Percentiles rank a stretch among this genome's conserved stretches.
phyloP scores from a whole-genome alignment of 805 yeast species.

The Candida oleophila region DNA sequence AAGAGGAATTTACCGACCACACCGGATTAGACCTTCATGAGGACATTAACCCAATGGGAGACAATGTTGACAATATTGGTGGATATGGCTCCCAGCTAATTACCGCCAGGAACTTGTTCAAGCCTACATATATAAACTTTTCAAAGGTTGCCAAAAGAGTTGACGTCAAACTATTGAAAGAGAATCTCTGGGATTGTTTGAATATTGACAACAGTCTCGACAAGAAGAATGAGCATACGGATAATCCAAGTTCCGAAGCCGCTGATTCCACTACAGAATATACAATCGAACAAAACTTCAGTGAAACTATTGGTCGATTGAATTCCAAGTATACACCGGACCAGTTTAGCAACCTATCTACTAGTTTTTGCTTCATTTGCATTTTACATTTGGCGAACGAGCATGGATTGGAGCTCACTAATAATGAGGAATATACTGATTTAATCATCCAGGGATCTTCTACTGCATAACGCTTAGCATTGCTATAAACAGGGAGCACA shows the following conservation, averaged over 20 bases:
- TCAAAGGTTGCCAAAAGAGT: conserved; percentile 77
- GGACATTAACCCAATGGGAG: conserved; percentile 4
- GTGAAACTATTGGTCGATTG: conserved; percentile 46
- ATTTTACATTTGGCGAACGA: conserved; percentile 85
- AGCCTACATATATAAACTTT: conserved; percentile 49
- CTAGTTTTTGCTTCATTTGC: conserved; percentile 84
- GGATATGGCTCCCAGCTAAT: conserved; percentile 6
- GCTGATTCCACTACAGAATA: conserved; percentile 26
- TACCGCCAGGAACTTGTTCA: neutral
- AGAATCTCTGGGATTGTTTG: conserved; percentile 69
- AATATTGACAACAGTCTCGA: conserved; percentile 7
- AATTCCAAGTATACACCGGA: conserved; percentile 53
- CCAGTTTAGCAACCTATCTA: conserved; percentile 66
- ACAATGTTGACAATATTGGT: conserved; percentile 1
- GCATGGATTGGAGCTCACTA: conserved; percentile 61
- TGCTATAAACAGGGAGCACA: neutral
- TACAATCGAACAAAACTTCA: conserved; percentile 5
- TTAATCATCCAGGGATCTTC: conserved; percentile 18
- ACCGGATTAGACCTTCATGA: neutral
- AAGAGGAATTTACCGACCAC: conserved; percentile 6
- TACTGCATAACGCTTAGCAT: neutral
- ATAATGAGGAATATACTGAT: conserved; percentile 43
- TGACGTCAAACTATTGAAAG: conserved; percentile 70
- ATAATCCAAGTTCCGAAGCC: conserved; percentile 29
- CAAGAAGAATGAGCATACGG: conserved; percentile 18